Conservation (phyloP, 1,284 basidiomycete genomes). For the Sporisorium reilianum region DNA sequence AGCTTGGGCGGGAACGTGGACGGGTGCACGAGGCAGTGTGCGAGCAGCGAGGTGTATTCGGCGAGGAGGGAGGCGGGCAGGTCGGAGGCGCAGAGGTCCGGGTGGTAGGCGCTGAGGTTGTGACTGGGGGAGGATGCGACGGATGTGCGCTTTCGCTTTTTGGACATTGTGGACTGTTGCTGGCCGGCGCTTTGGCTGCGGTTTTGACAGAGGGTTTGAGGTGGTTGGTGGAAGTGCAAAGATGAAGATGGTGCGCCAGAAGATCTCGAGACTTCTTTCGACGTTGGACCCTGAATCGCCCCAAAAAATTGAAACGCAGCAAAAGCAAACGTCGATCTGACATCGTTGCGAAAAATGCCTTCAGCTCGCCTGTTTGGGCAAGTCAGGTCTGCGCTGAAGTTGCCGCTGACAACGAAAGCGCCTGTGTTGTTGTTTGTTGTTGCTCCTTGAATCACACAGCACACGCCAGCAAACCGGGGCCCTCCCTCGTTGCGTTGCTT, state of each 20-base stretch:
- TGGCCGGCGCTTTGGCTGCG: no score
- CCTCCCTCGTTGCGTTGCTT: neutral
- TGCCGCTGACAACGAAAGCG: no score
- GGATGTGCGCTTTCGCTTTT: constrained; percentile 37
- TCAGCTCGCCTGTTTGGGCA: constrained; percentile 1
- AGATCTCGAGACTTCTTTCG: neutral
- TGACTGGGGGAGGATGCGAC: neutral
- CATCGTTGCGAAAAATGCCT: neutral
- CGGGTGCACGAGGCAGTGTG: constrained; percentile 32
- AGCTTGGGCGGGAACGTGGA: constrained; percentile 13
- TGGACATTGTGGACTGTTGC: constrained; percentile 11
- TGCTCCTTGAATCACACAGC: neutral
- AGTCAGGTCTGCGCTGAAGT: no score
- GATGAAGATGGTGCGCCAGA: no score
- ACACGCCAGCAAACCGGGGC: neutral
- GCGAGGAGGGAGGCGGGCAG: neutral
- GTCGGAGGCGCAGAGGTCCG: constrained; percentile 16
- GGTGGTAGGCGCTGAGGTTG: constrained; percentile 40
- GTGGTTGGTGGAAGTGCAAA: neutral
- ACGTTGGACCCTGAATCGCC: constrained; percentile 9
- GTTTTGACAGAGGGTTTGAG: neutral
- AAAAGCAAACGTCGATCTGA: neutral
- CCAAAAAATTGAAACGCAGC: neutral
- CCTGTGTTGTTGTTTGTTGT: neutral
- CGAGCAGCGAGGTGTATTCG: constrained; percentile 17